Conservation (phyloP, 805 yeast genomes). For the Kuraishia capsulata region DNA sequence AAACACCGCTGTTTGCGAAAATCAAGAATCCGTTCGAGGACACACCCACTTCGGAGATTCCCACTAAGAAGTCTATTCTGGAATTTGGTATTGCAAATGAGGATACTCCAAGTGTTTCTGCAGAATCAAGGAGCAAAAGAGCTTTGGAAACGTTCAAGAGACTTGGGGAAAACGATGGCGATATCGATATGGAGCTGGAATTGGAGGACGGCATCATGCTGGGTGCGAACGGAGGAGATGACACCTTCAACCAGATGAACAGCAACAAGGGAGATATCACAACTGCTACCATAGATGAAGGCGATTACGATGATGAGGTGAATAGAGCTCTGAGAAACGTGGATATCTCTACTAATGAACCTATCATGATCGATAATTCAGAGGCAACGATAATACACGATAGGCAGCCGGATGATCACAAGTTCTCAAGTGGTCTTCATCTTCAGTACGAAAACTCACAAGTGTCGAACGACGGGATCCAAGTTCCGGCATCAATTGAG, state of each 20-base stretch:
- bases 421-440: not conserved
- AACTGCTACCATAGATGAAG: slow-evolving; percentile 13
- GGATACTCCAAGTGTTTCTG: not conserved
- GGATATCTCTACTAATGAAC: slow-evolving; percentile 1
- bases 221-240: slow-evolving; percentile 9
- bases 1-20: slow-evolving; percentile 18
- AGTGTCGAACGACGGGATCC: slow-evolving; percentile 7
- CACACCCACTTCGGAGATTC: slow-evolving; percentile 14
- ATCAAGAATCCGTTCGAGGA: slow-evolving; percentile 28
- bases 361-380: not conserved
- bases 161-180: slow-evolving; percentile 12
- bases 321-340: slow-evolving; percentile 8
- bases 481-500: slow-evolving; percentile 15
- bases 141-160: slow-evolving; percentile 15
- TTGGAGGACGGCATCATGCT: slow-evolving; percentile 17
- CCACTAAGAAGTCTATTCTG: not conserved
- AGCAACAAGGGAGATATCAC: slow-evolving; percentile 5
- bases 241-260: slow-evolving; percentile 3
- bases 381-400: not conserved
- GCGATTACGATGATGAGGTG: slow-evolving; percentile 11
- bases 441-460: not conserved
- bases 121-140: slow-evolving; percentile 1
- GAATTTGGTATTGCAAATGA: no score
- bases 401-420: not conserved
- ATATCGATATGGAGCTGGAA: slow-evolving; percentile 13